phyloP scores from a whole-genome alignment of 1,139 yeast genomes.

The Eremothecium sinecaudum region DNA sequence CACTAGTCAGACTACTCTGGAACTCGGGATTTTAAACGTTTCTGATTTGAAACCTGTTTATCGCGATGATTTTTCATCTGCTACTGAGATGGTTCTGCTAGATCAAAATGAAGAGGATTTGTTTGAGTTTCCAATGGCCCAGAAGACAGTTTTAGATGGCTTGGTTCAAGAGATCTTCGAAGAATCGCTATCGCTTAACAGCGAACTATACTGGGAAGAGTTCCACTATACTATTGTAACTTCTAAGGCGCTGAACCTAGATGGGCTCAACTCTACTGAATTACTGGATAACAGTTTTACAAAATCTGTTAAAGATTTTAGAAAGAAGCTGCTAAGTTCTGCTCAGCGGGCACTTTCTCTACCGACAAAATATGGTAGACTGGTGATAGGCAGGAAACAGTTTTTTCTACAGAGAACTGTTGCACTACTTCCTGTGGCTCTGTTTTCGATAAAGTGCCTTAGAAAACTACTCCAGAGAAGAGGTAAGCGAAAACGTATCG shows the following conservation, averaged over 20 bases:
- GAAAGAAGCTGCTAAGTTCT: not conserved
- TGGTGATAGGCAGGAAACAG: constrained; percentile 9
- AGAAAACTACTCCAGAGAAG: constrained; percentile 7
- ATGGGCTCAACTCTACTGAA: constrained; percentile 12
- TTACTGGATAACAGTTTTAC: constrained; percentile 10
- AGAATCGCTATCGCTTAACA: constrained; percentile 10
- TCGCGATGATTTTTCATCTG: too few species aligned
- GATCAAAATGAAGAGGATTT: not conserved
- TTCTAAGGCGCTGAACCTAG: constrained; percentile 16
- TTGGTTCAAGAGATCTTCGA: constrained; percentile 10
- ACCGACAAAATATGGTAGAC: constrained; percentile 20
- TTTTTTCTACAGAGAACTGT: constrained; percentile 12
- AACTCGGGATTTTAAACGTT: too few species aligned
- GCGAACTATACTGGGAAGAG: constrained; percentile 22
- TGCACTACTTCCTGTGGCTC: constrained; percentile 12
- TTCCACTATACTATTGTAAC: constrained; percentile 26
- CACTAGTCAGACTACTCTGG: too few species aligned
- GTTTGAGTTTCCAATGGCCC: not conserved
- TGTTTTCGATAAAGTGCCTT: constrained; percentile 9
- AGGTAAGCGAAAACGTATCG: constrained; percentile 8
- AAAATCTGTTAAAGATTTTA: constrained; percentile 14
- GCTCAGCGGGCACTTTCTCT: constrained; percentile 1
- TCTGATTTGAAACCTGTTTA: too few species aligned
- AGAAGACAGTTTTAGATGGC: not conserved
- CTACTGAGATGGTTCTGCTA: not conserved